Percentiles rank a stretch among this genome's conserved stretches.
phyloP scores from a whole-genome alignment of 2,329 filamentous ascomycete genomes.

The Trichoderma endophyticum region DNA sequence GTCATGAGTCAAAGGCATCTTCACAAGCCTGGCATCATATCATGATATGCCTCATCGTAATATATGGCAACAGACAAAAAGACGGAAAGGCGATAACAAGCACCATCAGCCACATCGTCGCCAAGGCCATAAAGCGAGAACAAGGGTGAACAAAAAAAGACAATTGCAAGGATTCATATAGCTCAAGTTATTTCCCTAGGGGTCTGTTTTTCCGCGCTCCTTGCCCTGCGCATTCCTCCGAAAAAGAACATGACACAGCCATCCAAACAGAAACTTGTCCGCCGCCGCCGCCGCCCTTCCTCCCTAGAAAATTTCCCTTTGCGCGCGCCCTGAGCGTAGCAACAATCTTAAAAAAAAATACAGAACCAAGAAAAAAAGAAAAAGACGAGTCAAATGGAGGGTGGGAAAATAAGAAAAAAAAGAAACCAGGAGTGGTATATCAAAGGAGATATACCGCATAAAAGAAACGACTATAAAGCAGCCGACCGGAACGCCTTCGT shows the following conservation, averaged over 20 bases:
- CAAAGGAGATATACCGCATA: background rate
- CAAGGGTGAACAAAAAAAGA: background rate
- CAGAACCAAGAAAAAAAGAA: background rate
- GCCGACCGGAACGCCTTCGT: conserved; percentile 25
- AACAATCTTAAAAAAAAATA: conserved; percentile 16
- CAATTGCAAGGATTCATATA: conserved; percentile 13
- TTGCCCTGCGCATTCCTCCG: background rate
- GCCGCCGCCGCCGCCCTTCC: background rate
- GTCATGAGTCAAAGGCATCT: background rate
- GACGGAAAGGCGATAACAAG: background rate
- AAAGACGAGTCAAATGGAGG: conserved; percentile 6
- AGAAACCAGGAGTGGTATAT: background rate
- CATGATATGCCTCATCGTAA: background rate
- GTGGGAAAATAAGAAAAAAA: conserved; percentile 16
- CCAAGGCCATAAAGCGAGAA: background rate
- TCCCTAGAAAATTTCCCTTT: conserved; percentile 8
- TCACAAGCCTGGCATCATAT: background rate
- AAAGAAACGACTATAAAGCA: conserved; percentile 23
- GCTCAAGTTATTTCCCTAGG: conserved; percentile 10
- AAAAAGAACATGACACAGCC: background rate
- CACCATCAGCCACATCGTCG: background rate
- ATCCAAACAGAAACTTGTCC: conserved; percentile 10
- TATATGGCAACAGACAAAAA: background rate
- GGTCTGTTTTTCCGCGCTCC: conserved; percentile 2
- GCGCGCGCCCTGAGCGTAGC: conserved; percentile 15